Conservation (phyloP, 208 protist genomes). For the Willaertia magna region DNA sequence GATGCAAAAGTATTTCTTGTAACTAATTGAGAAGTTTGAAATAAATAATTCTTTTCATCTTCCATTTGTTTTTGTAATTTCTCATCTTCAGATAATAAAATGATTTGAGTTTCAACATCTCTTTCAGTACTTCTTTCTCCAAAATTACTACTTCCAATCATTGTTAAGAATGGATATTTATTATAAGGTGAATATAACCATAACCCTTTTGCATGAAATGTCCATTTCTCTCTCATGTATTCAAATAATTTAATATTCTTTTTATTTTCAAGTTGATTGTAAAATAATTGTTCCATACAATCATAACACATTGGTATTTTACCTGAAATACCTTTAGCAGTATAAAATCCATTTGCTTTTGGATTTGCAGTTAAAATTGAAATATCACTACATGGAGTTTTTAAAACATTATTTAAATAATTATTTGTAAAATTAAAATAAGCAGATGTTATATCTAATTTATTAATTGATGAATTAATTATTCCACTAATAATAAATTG, state of each 20-base stretch:
- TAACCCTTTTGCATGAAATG: slow-evolving; percentile 29
- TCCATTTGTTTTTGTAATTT: not conserved
- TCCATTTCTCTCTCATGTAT: slow-evolving; percentile 14
- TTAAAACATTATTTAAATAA: slow-evolving; percentile 23
- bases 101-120: slow-evolving; percentile 18
- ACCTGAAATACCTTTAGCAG: not conserved
- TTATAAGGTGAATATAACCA: slow-evolving; percentile 5
- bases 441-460: slow-evolving; percentile 20
- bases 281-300: slow-evolving; percentile 12
- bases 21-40: not conserved
- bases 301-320: slow-evolving; percentile 15
- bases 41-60: not conserved
- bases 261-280: not conserved
- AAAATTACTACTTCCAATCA: slow-evolving; percentile 24
- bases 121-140: slow-evolving; percentile 9
- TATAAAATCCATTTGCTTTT: slow-evolving; percentile 18
- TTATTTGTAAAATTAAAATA: slow-evolving; percentile 40
- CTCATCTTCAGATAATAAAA: not conserved
- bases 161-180: not conserved
- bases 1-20: not conserved
- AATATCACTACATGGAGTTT: slow-evolving; percentile 3
- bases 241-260: not conserved
- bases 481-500: slow-evolving; percentile 22
- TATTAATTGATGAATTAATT: not conserved
- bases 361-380: slow-evolving; percentile 8